These are phyloP conservation scores for Rhizopus microsporus DNA, from an alignment of 371 early-diverging fungal genomes.

Conservation along the genomic window DNA sequence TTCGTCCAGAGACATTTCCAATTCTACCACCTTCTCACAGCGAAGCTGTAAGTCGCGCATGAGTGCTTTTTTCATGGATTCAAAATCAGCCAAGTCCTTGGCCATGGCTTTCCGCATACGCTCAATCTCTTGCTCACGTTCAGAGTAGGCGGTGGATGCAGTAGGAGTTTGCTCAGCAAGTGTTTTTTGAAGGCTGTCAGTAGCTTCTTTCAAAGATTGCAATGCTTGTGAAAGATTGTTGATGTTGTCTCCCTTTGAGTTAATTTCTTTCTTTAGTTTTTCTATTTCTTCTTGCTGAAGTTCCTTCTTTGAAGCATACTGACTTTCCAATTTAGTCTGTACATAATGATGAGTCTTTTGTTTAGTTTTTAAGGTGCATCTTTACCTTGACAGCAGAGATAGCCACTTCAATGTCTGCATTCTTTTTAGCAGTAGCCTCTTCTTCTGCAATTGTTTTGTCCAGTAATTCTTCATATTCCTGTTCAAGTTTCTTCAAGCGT, in stretches of 20 bases:
- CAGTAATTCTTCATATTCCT: slow-evolving; percentile 92
- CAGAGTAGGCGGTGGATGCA: slow-evolving; percentile 31
- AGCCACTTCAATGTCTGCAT: slow-evolving; percentile 68
- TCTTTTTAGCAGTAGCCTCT: slow-evolving; percentile 66
- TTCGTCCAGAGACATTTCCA: slow-evolving; percentile 93
- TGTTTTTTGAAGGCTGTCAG: slow-evolving; percentile 20
- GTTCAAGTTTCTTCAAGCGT: slow-evolving; percentile 71
- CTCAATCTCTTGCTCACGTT: slow-evolving; percentile 86
- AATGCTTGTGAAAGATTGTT: slow-evolving; percentile 61
- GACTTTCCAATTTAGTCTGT: background rate
- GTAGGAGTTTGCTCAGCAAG: slow-evolving; percentile 35
- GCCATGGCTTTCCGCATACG: slow-evolving; percentile 89
- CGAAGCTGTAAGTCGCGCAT: slow-evolving; percentile 95
- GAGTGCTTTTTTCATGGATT: slow-evolving; percentile 93
- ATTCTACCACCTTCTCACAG: slow-evolving; percentile 93
- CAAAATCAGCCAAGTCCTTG: slow-evolving; percentile 91
- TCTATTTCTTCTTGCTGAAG: slow-evolving; percentile 81
- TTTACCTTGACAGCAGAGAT: slow-evolving; percentile 74
- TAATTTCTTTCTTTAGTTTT: slow-evolving; percentile 65
- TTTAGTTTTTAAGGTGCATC: slow-evolving; percentile 67
- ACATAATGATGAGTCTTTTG: slow-evolving; percentile 21
- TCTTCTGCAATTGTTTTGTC: slow-evolving; percentile 93
- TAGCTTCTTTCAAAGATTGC: slow-evolving; percentile 27
- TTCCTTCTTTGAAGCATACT: slow-evolving; percentile 38
- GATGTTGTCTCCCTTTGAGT: slow-evolving; percentile 74